phyloP scores from a whole-genome alignment of 495 filamentous ascomycete genomes.

The Aspergillus cristatus region DNA sequence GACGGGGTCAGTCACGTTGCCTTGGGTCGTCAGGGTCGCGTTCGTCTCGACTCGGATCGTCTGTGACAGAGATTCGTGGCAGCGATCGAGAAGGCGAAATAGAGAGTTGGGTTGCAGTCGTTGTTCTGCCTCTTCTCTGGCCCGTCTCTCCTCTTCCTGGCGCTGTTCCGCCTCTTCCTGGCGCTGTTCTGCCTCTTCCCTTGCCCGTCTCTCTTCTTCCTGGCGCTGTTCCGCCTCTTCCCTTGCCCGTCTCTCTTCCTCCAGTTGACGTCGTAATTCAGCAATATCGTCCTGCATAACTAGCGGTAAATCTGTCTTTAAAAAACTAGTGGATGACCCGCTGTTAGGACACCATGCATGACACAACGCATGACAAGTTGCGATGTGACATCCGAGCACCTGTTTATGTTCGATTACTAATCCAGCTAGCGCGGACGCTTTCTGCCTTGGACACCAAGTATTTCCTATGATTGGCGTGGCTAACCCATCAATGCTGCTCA shows the following conservation, averaged over 20 bases:
- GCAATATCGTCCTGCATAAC: constrained; percentile 16
- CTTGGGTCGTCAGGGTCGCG: constrained; percentile 16
- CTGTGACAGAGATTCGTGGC: constrained; percentile 16
- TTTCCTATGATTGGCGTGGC: no score
- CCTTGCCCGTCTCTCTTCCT: constrained; percentile 12
- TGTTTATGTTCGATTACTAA: no score
- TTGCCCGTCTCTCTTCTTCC: constrained; percentile 2
- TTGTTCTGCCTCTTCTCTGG: constrained; percentile 9
- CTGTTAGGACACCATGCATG: no score
- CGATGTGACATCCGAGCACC: no score
- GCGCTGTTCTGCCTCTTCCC: constrained; percentile 4
- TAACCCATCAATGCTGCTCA: no score
- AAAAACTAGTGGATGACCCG: no score
- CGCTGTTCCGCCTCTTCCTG: constrained; percentile 4
- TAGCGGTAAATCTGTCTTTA: constrained; percentile 6
- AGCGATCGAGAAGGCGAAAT: constrained; percentile 16
- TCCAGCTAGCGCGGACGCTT: no score
- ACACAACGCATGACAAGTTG: no score
- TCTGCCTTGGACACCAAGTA: no score
- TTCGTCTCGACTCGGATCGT: constrained; percentile 19
- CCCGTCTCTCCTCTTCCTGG: constrained; percentile 3
- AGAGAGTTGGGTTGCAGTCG: constrained; percentile 13
- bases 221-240: no score
- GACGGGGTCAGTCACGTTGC: constrained; percentile 13
- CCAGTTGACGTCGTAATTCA: constrained; percentile 15